Percentiles rank a stretch among this genome's conserved stretches.
Conservation (phyloP, 1,139 yeast species). For the Yamadazyma diddensiae region DNA sequence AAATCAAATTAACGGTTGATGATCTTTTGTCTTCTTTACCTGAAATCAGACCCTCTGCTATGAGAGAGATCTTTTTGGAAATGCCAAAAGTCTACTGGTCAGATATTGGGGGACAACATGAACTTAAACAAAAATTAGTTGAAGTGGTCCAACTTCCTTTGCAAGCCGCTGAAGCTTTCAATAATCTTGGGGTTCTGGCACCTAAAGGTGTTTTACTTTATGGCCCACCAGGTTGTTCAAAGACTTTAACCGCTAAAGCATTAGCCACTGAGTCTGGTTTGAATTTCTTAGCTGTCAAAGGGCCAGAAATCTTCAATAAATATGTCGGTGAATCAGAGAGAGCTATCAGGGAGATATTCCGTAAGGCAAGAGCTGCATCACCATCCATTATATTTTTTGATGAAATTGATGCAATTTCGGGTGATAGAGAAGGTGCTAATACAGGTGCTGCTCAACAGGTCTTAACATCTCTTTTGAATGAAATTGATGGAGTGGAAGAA, state of each 20-base stretch:
- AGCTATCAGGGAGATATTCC: conserved; percentile 81
- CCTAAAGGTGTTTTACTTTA: conserved; percentile 89
- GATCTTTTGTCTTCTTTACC: conserved; percentile 70
- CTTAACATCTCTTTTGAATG: conserved; percentile 82
- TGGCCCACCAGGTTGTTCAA: conserved; percentile 98
- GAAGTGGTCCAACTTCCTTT: conserved; percentile 94
- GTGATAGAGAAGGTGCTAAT: conserved; percentile 60
- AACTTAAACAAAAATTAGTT: conserved; percentile 69
- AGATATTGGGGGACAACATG: conserved; percentile 94
- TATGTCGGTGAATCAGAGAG: conserved; percentile 94
- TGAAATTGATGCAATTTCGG: conserved; percentile 90
- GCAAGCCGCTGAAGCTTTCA: conserved; percentile 76
- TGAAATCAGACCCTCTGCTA: conserved; percentile 90
- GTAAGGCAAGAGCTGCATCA: conserved; percentile 89
- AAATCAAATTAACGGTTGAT: conserved; percentile 30
- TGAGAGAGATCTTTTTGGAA: conserved; percentile 92
- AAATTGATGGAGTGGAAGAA: conserved; percentile 95
- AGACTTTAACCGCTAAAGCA: conserved; percentile 91
- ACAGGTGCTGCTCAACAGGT: conserved; percentile 81
- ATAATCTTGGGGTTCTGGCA: conserved; percentile 74
- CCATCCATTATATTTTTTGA: conserved; percentile 93
- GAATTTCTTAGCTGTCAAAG: conserved; percentile 89
- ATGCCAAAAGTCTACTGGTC: conserved; percentile 93
- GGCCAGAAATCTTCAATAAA: conserved; percentile 92
- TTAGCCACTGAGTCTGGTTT: conserved; percentile 92